Conservation (phyloP, 1,139 yeast species). For the Schizosaccharomyces versatilis region DNA sequence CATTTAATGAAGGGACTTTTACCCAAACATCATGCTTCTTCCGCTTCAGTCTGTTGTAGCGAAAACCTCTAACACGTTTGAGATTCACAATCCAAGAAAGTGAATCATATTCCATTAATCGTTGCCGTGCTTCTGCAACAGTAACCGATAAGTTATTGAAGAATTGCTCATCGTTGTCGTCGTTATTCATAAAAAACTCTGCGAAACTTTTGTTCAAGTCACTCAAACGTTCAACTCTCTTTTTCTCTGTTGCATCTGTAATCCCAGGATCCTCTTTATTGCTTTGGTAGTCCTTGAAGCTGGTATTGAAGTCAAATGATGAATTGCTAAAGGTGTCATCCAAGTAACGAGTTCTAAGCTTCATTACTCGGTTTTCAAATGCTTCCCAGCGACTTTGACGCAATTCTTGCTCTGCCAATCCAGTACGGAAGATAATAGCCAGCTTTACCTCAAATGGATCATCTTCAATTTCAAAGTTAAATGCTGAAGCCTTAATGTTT, state of each 20-base stretch:
- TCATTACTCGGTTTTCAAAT: slow-evolving; percentile 27
- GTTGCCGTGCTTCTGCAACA: slow-evolving; percentile 8
- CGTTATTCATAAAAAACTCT: background rate
- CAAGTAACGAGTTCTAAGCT: slow-evolving; percentile 12
- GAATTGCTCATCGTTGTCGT: background rate
- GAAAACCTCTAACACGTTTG: slow-evolving; percentile 3
- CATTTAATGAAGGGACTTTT: slow-evolving; percentile 11
- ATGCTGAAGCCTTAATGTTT: slow-evolving; percentile 26
- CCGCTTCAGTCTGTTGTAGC: slow-evolving; percentile 25
- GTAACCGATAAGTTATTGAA: background rate
- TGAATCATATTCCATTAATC: slow-evolving; percentile 28
- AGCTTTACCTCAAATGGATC: slow-evolving; percentile 74
- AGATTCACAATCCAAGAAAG: slow-evolving; percentile 48
- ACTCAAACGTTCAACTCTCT: background rate
- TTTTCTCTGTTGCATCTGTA: background rate
- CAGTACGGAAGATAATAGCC: slow-evolving; percentile 54
- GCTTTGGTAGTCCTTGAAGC: background rate
- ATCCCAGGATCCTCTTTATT: background rate
- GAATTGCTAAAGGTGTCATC: background rate
- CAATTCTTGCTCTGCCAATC: slow-evolving; percentile 44
- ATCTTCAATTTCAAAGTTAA: slow-evolving; percentile 41
- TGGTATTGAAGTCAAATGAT: background rate
- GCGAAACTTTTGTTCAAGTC: background rate
- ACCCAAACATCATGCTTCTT: slow-evolving; percentile 36
- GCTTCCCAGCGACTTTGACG: slow-evolving; percentile 36